Base-by-base conservation (phyloP, 2,329 filamentous ascomycete species). In the Penicillium thymicola region DNA sequence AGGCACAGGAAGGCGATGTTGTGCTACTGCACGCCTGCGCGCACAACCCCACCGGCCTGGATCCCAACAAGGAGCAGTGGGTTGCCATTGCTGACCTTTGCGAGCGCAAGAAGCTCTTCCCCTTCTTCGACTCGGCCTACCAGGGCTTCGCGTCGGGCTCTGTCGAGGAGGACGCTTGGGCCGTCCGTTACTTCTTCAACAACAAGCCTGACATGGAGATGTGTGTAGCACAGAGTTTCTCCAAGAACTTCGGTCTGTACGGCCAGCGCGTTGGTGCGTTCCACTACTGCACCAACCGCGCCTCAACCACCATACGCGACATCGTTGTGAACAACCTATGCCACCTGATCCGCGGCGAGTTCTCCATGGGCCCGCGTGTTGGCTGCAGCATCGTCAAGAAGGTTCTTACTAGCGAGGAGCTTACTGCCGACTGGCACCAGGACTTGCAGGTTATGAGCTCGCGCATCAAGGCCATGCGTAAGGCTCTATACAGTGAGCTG, bases 61-160 rank as follows among this genome's bases (percentile, higher is more conserved):
- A 99, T 76, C 92, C 92, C 11, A 95, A 89, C 46, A 82, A 88
- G 66, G 90, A 92, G 55, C 93, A 99, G 78, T 99, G 94, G 94
- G 89, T 88, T 74, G 85, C 92, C 77, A 85, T 97, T 58, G 91
- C 92, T 49, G 78, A 82, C 43, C 74, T 97, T 42, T 87, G 97
- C 73, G 85, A 85, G 70, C 76, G 84, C 70, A 94, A 90, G 81
- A 86, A 85, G 64, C 90, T 96, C 75, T 96, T 97, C 78, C 93
- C 93, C 65, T 97, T 97, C 84, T 97, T 99, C 77, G 94, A 99
- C 81, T 91, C 86, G 58, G 93, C 93, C 54, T 99, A 99, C 80
- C 94, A 97, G 78, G 94, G 94, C 44, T 99, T 97, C 71, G 93
- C 93, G 2, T 95, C 93, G 3, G 94, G 94, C 49, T 88, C 94